Conservation (phyloP, 495 filamentous ascomycete genomes). For the Penicillium ucsense region DNA sequence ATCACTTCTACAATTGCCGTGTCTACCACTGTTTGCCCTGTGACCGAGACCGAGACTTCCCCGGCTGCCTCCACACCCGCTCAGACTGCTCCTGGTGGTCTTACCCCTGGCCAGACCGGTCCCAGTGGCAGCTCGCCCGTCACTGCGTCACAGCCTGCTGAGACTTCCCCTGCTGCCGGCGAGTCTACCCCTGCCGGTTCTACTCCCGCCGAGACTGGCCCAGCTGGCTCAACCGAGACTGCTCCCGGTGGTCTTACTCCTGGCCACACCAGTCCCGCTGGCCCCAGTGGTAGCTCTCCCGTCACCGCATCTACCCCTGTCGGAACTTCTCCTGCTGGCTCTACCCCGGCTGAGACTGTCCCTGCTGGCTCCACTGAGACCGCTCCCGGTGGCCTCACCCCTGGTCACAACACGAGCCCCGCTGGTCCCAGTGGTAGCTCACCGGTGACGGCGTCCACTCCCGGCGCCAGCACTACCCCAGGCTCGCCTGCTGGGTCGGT, state of each 20-base stretch:
- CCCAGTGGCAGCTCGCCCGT: background rate
- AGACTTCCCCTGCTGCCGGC: constrained; percentile 3
- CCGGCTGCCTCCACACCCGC: background rate
- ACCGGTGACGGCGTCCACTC: background rate
- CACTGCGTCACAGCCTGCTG: constrained; percentile 7
- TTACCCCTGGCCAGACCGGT: background rate
- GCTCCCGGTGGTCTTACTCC: background rate
- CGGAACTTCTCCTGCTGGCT: no score
- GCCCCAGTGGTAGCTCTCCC: background rate
- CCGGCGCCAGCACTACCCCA: background rate
- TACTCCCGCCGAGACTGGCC: no score
- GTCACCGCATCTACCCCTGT: background rate
- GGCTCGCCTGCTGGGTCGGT: background rate
- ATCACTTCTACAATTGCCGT: constrained; percentile 47
- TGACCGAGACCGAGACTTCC: constrained; percentile 26
- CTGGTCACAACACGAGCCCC: background rate
- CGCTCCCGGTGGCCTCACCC: background rate
- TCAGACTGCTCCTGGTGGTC: constrained; percentile 4
- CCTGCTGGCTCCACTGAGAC: no score
- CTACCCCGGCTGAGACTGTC: no score
- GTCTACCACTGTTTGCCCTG: constrained; percentile 48
- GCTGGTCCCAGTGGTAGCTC: constrained; percentile 1
- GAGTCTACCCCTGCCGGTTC: no score
- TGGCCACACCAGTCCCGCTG: background rate
- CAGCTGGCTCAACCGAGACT: no score